Conservation (phyloP, 2,329 filamentous ascomycete species). For the Knufia fluminis region DNA sequence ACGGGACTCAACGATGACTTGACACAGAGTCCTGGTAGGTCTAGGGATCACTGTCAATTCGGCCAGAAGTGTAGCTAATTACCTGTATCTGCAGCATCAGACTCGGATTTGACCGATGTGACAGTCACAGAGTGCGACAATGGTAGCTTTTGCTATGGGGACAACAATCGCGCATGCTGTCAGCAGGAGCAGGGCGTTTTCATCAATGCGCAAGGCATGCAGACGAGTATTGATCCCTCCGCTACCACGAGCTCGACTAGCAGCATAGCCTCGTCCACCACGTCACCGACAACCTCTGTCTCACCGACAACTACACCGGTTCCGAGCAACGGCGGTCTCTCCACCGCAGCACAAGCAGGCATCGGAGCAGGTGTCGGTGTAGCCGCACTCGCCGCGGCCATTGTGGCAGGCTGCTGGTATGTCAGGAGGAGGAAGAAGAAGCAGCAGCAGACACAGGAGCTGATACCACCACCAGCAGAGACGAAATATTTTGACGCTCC, state of each 20-base stretch:
- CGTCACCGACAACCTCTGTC: neutral
- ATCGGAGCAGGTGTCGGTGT: neutral
- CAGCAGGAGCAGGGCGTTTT: neutral
- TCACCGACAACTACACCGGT: neutral
- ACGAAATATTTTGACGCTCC: too few species aligned
- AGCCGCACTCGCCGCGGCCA: neutral
- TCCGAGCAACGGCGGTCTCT: neutral
- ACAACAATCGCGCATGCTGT: conserved; percentile 1
- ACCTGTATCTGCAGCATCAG: too few species aligned
- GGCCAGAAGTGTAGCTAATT: too few species aligned
- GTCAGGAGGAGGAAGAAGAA: neutral
- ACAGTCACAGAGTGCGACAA: neutral
- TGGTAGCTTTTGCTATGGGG: neutral
- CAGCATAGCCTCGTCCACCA: neutral
- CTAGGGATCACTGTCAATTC: too few species aligned
- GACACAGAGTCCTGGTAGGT: neutral
- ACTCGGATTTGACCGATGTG: neutral
- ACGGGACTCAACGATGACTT: neutral
- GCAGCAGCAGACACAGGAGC: neutral
- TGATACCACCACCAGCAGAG: too few species aligned
- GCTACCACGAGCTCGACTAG: neutral
- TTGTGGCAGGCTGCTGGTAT: neutral
- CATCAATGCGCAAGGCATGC: neutral
- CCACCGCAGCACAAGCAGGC: neutral
- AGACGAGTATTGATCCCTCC: neutral